These are phyloP conservation scores for Aleurites moluccanus DNA, from an alignment of 441 rosid species.

Conservation along the genomic window DNA sequence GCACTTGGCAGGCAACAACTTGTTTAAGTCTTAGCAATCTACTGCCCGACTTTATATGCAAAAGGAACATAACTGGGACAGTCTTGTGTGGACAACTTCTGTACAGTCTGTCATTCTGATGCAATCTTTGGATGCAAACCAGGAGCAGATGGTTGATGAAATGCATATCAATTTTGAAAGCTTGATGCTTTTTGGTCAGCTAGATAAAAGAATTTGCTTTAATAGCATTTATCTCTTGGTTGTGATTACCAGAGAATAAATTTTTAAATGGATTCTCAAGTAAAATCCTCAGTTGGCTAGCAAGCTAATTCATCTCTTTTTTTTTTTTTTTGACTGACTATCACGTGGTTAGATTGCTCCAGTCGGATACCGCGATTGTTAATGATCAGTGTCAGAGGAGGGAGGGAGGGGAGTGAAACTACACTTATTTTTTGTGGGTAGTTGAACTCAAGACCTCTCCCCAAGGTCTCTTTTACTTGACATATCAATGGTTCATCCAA, in stretches of 20 bases:
- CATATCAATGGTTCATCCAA: neutral
- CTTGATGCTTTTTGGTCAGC: neutral
- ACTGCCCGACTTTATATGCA: neutral
- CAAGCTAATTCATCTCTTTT: neutral
- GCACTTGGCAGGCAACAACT: slow-evolving; percentile 12
- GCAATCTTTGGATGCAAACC: neutral
- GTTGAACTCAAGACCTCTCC: too few species aligned
- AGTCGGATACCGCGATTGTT: too few species aligned
- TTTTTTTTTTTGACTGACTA: neutral
- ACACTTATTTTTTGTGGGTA: too few species aligned
- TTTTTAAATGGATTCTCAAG: slow-evolving; percentile 1
- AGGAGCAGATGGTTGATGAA: neutral
- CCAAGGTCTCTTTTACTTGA: too few species aligned
- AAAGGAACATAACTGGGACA: neutral
- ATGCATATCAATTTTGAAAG: neutral
- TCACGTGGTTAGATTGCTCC: too few species aligned
- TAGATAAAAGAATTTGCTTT: neutral
- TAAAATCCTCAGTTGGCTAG: neutral
- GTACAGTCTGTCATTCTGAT: neutral
- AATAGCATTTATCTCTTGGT: neutral
- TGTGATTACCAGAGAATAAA: neutral
- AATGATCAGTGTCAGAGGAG: too few species aligned
- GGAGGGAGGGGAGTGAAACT: too few species aligned
- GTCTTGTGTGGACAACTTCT: neutral
- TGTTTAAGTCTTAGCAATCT: neutral